Evolutionary conservation across 2,329 filamentous ascomycete species (phyloP).

Genomic region (Phialophora expanda): DNA sequence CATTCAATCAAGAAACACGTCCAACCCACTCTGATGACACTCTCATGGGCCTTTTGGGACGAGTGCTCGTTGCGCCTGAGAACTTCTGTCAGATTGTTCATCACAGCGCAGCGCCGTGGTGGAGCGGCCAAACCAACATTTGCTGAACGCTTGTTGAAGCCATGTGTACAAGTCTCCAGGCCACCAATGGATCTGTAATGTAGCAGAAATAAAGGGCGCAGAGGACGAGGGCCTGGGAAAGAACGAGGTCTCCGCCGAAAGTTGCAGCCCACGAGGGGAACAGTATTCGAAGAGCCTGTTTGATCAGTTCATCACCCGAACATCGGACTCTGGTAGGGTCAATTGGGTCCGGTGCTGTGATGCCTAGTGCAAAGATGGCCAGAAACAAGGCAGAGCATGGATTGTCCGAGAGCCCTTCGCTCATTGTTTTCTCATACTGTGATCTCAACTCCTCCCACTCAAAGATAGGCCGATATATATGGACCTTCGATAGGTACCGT

Average conservation of each 20-base stretch:
- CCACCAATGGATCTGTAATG: constrained; percentile 8
- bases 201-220: background rate
- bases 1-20: background rate
- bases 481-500: background rate
- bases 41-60: background rate
- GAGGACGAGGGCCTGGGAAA: background rate
- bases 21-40: background rate
- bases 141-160: constrained; percentile 24
- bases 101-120: background rate
- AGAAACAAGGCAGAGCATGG: background rate
- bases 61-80: background rate
- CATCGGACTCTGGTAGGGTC: background rate
- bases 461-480: background rate
- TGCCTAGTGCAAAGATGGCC: background rate
- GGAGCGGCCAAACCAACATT: constrained; percentile 12
- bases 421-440: background rate
- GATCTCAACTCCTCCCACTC: background rate
- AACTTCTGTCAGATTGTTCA: background rate
- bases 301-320: background rate
- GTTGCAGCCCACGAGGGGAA: background rate
- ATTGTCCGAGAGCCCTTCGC: background rate
- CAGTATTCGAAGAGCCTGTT: background rate
- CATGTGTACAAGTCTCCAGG: constrained; percentile 21
- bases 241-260: background rate
- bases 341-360: background rate